Evolutionary conservation across 768 basidiomycete species (phyloP).

Genomic region (Termitomyces sp.): DNA sequence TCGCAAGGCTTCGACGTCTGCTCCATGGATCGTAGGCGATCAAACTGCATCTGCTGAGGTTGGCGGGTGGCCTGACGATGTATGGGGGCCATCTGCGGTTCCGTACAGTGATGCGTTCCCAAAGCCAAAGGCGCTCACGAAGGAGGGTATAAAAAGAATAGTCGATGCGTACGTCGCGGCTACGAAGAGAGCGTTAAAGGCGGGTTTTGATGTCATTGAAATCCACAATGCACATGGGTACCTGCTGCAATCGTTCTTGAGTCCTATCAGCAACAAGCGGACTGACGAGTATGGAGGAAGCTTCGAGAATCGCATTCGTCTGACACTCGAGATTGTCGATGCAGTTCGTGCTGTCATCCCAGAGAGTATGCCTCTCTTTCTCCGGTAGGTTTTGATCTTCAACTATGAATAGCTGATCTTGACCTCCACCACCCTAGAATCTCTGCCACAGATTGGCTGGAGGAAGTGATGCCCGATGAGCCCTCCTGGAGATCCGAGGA

Average conservation of each 20-base stretch:
- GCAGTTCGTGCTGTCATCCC: slow-evolving; percentile 58
- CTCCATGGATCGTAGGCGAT: slow-evolving; percentile 51
- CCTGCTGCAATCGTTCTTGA: slow-evolving; percentile 49
- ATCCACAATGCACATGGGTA: slow-evolving; percentile 66
- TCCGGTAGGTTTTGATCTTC: slow-evolving; percentile 36
- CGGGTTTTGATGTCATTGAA: slow-evolving; percentile 58
- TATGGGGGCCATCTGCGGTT: slow-evolving; percentile 52
- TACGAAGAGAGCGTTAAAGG: slow-evolving; percentile 45
- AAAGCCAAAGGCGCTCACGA: slow-evolving; percentile 49
- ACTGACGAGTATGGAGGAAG: slow-evolving; percentile 68
- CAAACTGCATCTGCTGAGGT: slow-evolving; percentile 26
- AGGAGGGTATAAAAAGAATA: slow-evolving; percentile 50
- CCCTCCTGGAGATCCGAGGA: slow-evolving; percentile 67
- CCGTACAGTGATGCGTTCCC: slow-evolving; percentile 37
- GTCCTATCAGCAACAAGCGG: slow-evolving; percentile 55
- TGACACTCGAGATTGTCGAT: slow-evolving; percentile 59
- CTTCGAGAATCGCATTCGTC: slow-evolving; percentile 61
- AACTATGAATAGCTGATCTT: too few relatives aligned
- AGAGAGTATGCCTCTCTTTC: slow-evolving; percentile 60
- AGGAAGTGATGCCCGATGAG: slow-evolving; percentile 49
- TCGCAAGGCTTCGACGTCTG: slow-evolving; percentile 60
- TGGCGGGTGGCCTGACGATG: slow-evolving; percentile 49
- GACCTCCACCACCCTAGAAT: slow-evolving; percentile 28
- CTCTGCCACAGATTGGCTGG: slow-evolving; percentile 72
- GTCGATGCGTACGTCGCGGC: slow-evolving; percentile 49